A percentile compares a stretch with the other conserved stretches of the same genome.
phyloP scores from a whole-genome alignment of 2,329 filamentous ascomycete genomes.

The Fusarium sp. region DNA sequence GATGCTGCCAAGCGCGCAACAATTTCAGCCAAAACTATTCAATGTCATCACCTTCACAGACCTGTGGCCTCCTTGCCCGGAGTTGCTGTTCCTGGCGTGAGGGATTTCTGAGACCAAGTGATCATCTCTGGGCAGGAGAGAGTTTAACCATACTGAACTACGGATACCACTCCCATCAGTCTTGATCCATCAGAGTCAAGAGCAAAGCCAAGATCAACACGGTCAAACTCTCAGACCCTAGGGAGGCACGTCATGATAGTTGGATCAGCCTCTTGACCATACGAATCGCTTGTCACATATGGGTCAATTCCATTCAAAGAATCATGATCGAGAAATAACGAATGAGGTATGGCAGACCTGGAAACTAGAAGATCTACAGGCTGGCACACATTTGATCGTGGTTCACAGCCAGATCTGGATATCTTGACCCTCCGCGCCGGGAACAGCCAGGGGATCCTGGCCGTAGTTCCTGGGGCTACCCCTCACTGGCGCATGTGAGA shows the following conservation, averaged over 20 bases:
- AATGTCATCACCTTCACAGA: not conserved
- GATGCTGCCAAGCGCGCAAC: not conserved
- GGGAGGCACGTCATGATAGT: constrained; percentile 13
- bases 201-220: not conserved
- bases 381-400: constrained; percentile 33
- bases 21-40: not conserved
- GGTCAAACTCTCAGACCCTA: not conserved
- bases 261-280: constrained; percentile 2
- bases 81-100: constrained; percentile 30
- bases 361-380: constrained; percentile 23
- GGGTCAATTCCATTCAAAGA: not conserved
- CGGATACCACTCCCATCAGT: not conserved
- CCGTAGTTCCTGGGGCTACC: constrained; percentile 41
- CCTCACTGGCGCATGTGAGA: constrained; percentile 40
- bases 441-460: constrained; percentile 39
- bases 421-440: constrained; percentile 38
- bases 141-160: constrained; percentile 28
- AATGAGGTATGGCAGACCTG: constrained; percentile 11
- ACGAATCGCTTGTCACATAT: not conserved
- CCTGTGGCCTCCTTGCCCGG: not conserved
- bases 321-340: constrained; percentile 5
- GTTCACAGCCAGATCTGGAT: constrained; percentile 36
- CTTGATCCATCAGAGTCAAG: not conserved
- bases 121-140: constrained; percentile 8
- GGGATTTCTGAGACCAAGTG: constrained; percentile 18